A percentile compares a stretch with the other conserved stretches of the same genome.
These are phyloP conservation scores for Saccharomycopsis selenospora DNA, from an alignment of 805 yeast genomes.

Conservation along the genomic window DNA sequence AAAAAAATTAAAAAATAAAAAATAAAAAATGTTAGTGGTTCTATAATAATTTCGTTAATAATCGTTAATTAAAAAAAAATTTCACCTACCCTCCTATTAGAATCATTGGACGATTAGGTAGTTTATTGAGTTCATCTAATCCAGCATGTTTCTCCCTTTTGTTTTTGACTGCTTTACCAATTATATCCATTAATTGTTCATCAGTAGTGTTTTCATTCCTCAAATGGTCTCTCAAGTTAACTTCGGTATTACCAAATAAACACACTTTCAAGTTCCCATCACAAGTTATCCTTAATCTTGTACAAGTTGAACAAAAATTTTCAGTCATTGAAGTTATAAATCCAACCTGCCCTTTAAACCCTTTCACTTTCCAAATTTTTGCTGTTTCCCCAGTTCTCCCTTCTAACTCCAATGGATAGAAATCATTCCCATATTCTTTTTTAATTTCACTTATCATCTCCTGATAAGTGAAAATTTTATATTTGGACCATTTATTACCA, in stretches of 20 bases:
- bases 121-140: slow-evolving; percentile 36
- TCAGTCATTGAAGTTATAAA: slow-evolving; percentile 52
- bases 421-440: slow-evolving; percentile 26
- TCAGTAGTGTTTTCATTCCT: slow-evolving; percentile 31
- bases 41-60: too few species aligned
- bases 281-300: slow-evolving; percentile 43
- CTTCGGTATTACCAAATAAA: slow-evolving; percentile 45
- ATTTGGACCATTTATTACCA: slow-evolving; percentile 45
- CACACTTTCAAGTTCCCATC: slow-evolving; percentile 53
- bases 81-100: slow-evolving; percentile 43
- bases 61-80: too few species aligned
- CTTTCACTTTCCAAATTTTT: slow-evolving; percentile 37
- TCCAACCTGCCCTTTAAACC: slow-evolving; percentile 40
- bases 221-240: slow-evolving; percentile 39
- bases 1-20: background rate
- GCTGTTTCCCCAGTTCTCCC: slow-evolving; percentile 43
- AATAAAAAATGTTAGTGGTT: too few species aligned
- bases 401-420: slow-evolving; percentile 19
- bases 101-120: slow-evolving; percentile 50
- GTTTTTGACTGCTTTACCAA: slow-evolving; percentile 38
- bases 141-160: slow-evolving; percentile 49
- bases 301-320: slow-evolving; percentile 45
- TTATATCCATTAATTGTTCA: slow-evolving; percentile 32
- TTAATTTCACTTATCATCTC: slow-evolving; percentile 35
- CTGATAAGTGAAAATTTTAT: slow-evolving; percentile 39